Evolutionary conservation across 2,329 filamentous ascomycete genomes (phyloP), one percentile per base, ranked within the genome.

Genomic region (Zymoseptoria passerinii): DNA sequence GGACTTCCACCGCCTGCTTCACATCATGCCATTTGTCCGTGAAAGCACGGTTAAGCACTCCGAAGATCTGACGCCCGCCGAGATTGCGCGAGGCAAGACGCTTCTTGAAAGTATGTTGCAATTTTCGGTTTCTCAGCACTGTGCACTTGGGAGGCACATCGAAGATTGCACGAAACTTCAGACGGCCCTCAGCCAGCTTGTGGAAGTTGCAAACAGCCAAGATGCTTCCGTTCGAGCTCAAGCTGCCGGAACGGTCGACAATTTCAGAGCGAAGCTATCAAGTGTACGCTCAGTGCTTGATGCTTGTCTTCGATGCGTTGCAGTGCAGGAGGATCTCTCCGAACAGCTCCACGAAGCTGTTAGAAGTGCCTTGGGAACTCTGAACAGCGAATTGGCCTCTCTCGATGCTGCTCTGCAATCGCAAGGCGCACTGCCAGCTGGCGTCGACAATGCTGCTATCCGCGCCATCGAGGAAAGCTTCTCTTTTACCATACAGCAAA

Each of bases 101-200:
- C 89, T 89, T 63, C 77, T 96, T n/a, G 94, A 99, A 71, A 90
- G 92, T 27, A 80, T 96, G 59, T 77, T 97, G 28, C 80, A 86
- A 59, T 75, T 58, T 0, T 59, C 60, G 10, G 56, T 65, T 5
- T 50, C 56, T 19, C 66, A 70, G 58, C 64, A 65, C 20, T 13
- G 10, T n/a, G 44, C 28, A 7, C 49, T 66, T 9, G 35, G 48
- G 7, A 23, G 48, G 13, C 44, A 58, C n/a, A 50, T 64, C 13
- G 29, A 23, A 50, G 44, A 55, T 18, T 29, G 58, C 1, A 28
- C 48, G 4, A 13, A 28, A 9, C 50, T 65, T 20, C 28, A 55
- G 13, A 54, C 23, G 13, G 56, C 52, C 8, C 10, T 64, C 19
- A 54, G 56, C n/a, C 50, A 60, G 49, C 54, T 64, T 9, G 28